These are phyloP conservation scores for Neofusicoccum umdonicola DNA, from an alignment of 2,329 filamentous ascomycete genomes.

Conservation along the genomic window DNA sequence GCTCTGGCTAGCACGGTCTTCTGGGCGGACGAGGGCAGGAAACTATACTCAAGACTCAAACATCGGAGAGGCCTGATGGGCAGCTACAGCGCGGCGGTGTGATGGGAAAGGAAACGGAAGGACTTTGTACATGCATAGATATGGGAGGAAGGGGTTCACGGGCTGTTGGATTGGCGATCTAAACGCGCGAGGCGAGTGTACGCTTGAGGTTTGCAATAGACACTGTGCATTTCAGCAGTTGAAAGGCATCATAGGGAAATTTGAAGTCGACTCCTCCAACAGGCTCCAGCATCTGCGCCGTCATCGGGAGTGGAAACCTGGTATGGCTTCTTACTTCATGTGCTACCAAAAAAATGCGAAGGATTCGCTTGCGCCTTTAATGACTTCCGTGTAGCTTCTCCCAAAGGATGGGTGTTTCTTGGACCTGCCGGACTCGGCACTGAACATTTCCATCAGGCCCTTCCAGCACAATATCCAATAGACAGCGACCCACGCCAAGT, in stretches of 20 bases:
- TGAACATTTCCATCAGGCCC: too few relatives aligned
- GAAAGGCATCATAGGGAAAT: background rate
- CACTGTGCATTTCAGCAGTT: background rate
- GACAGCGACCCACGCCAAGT: too few relatives aligned
- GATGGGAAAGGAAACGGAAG: slow-evolving; percentile 11
- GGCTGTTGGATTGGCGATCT: slow-evolving; percentile 1
- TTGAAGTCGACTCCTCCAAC: too few relatives aligned
- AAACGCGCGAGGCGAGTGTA: background rate
- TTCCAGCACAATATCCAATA: too few relatives aligned
- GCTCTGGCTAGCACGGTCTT: slow-evolving; percentile 84
- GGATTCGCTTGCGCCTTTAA: too few relatives aligned
- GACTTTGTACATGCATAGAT: background rate
- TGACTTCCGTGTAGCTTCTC: too few relatives aligned
- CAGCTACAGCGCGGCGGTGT: slow-evolving; percentile 40
- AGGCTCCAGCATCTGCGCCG: too few relatives aligned
- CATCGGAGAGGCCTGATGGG: slow-evolving; percentile 26
- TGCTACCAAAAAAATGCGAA: too few relatives aligned
- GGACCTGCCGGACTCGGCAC: too few relatives aligned
- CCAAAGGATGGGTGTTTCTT: too few relatives aligned
- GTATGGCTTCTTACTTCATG: too few relatives aligned
- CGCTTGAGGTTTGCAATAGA: background rate
- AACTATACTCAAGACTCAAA: slow-evolving; percentile 57
- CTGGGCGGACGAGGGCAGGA: slow-evolving; percentile 89
- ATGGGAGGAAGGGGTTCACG: background rate
- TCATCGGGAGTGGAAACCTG: too few relatives aligned